These are phyloP conservation scores for Aspergillus bombycis DNA, from an alignment of 2,329 filamentous ascomycete species.

Conservation along the genomic window DNA sequence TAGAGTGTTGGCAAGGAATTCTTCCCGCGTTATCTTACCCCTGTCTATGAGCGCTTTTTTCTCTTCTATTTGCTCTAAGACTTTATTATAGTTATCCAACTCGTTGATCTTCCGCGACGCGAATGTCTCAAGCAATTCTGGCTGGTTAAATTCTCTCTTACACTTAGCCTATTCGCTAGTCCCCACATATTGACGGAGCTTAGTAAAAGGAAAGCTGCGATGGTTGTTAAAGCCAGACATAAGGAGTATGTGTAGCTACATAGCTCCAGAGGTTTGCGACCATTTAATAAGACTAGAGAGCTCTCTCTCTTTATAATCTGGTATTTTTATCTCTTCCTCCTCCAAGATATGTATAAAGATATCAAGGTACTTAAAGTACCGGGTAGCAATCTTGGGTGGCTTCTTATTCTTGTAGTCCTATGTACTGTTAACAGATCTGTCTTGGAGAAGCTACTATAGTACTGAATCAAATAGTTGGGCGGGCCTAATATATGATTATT, in stretches of 20 bases:
- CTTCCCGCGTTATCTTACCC: slow-evolving; percentile 31
- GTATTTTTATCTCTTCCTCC: slow-evolving; percentile 36
- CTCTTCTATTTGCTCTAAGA: slow-evolving; percentile 34
- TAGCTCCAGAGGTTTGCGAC: slow-evolving; percentile 38
- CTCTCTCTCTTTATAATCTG: slow-evolving; percentile 27
- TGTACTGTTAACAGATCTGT: slow-evolving; percentile 31
- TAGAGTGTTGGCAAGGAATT: slow-evolving; percentile 22
- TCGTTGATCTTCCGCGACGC: slow-evolving; percentile 31
- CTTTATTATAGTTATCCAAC: slow-evolving; percentile 35
- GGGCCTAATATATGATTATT: slow-evolving; percentile 44
- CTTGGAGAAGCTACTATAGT: slow-evolving; percentile 42
- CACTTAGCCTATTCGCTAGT: slow-evolving; percentile 24
- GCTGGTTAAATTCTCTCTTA: slow-evolving; percentile 22
- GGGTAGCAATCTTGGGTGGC: slow-evolving; percentile 24
- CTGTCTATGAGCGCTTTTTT: slow-evolving; percentile 32
- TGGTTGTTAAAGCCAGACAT: slow-evolving; percentile 36
- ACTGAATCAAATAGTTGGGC: slow-evolving; percentile 42
- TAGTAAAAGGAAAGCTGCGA: slow-evolving; percentile 34
- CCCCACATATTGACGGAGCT: slow-evolving; percentile 27
- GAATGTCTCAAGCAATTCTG: slow-evolving; percentile 26
- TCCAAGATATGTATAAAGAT: slow-evolving; percentile 36
- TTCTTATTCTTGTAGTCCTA: slow-evolving; percentile 31
- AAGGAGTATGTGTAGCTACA: slow-evolving; percentile 43
- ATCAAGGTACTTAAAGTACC: slow-evolving; percentile 34
- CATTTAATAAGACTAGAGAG: slow-evolving; percentile 38